Base-by-base conservation (phyloP, 352 stramenopile species). In the Blastocystis sp. region DNA sequence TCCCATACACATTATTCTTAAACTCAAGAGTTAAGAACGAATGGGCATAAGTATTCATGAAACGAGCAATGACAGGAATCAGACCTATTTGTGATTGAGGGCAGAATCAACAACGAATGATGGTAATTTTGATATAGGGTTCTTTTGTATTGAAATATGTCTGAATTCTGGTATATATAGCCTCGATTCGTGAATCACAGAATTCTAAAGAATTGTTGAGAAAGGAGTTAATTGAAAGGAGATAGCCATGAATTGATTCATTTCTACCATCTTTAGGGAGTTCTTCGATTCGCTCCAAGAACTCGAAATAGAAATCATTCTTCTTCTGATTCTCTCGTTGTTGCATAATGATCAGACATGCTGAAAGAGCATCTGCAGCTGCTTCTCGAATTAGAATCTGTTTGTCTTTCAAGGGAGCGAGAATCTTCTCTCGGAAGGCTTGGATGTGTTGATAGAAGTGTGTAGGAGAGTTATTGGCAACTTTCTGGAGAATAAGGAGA, bases 291-390 rank as follows among this genome's bases (percentile, higher is more conserved):
- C 94, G 92, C 73, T 94, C 92, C 61, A 95, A 94, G 21, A 95
- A 92, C 66, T 94, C 94, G 88, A 92, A 95, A 78, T 95, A 95
- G 92, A 92, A 95, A 83, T 95, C 92, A 87, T 95, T 92, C 12
- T 92, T 90, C 85, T 95, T 92, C 27, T 92, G 90, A 14, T 92
- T 95, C 83, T 95, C 92, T 49, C 93, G 88, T 54, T 90, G 90
- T 35, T 92, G 91, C 78, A 95, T 95, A 4, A 95, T 88, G 65
- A 94, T 89, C 3, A 95, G 86, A 88, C 93, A 95, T 14, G 92
- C 93, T 3, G 90, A 91, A 35, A 95, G 78, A 3, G 93, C 93
- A 49, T 93, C 91, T 42, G 66, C 63, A 11, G 93, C 92, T 0
- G 93, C 93, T 78, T 94, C 90, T 77, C 93, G 90, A 59, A 95